Conservation (phyloP, 2,329 filamentous ascomycete species). For the Ascochyta pisi region DNA sequence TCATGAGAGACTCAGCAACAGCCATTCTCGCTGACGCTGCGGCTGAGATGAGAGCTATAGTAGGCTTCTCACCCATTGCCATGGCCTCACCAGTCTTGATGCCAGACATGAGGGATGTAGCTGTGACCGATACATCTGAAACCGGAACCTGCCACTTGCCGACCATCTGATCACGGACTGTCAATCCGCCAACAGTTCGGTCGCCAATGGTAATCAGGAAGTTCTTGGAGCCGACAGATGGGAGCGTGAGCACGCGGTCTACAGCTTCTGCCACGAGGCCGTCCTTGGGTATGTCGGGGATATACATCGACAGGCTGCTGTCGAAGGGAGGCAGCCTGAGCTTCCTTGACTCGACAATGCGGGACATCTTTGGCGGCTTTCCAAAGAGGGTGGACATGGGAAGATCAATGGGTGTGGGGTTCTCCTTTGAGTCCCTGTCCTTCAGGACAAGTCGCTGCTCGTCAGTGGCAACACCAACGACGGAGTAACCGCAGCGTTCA, state of each 20-base stretch:
- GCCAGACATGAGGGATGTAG: slow-evolving; percentile 76
- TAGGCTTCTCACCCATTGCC: slow-evolving; percentile 94
- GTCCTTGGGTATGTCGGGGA: slow-evolving; percentile 63
- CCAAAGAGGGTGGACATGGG: slow-evolving; percentile 90
- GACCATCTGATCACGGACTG: slow-evolving; percentile 91
- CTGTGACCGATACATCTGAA: slow-evolving; percentile 90
- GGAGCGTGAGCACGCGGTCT: slow-evolving; percentile 80
- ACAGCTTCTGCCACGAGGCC: slow-evolving; percentile 72
- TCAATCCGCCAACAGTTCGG: slow-evolving; percentile 87
- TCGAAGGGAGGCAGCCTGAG: slow-evolving; percentile 75
- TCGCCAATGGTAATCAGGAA: slow-evolving; percentile 98
- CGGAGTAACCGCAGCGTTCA: slow-evolving; percentile 90
- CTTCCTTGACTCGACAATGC: slow-evolving; percentile 74
- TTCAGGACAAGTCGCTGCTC: slow-evolving; percentile 78
- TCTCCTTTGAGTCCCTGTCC: slow-evolving; percentile 77
- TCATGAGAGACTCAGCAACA: slow-evolving; percentile 91
- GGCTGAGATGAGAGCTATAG: slow-evolving; percentile 85
- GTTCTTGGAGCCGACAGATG: slow-evolving; percentile 93
- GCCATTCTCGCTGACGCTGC: slow-evolving; percentile 95
- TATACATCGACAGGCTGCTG: slow-evolving; percentile 71
- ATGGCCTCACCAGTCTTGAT: slow-evolving; percentile 90
- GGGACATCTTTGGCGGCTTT: slow-evolving; percentile 81
- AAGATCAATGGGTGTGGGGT: slow-evolving; percentile 83
- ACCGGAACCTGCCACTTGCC: slow-evolving; percentile 96
- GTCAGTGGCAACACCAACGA: slow-evolving; percentile 81